phyloP scores from a whole-genome alignment of 176 grass and related monocot genomes.

The Eleusine coracana region DNA sequence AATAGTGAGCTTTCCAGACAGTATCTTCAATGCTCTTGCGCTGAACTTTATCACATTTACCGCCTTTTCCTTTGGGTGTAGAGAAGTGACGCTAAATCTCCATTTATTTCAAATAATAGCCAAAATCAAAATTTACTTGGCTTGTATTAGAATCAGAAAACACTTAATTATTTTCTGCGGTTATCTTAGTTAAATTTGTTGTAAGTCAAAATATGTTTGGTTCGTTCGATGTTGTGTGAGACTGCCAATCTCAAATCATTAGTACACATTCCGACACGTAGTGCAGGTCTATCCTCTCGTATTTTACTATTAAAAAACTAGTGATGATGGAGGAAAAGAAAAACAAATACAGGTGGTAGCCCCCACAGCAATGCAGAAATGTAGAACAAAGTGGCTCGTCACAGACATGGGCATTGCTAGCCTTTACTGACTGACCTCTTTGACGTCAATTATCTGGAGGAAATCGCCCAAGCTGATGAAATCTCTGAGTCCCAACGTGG shows the following conservation, averaged over 20 bases:
- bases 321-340: neutral
- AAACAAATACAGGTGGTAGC: neutral
- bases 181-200: neutral
- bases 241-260: too few species aligned
- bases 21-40: slow-evolving; percentile 67
- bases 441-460: slow-evolving; percentile 80
- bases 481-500: slow-evolving; percentile 70
- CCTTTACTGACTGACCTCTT: slow-evolving; percentile 53
- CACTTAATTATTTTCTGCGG: neutral
- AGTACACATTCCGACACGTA: neutral
- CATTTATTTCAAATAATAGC: slow-evolving; percentile 68
- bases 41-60: slow-evolving; percentile 82
- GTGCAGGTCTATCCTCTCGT: neutral
- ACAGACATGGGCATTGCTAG: neutral
- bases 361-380: neutral
- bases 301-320: neutral
- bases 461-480: slow-evolving; percentile 87
- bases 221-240: neutral
- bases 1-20: slow-evolving; percentile 81
- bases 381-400: neutral
- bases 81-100: slow-evolving; percentile 88
- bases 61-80: slow-evolving; percentile 89
- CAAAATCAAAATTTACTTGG: slow-evolving; percentile 53
- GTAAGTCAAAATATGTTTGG: too few species aligned
- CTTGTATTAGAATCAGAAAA: slow-evolving; percentile 6